Percentiles rank a stretch among this genome's conserved stretches.
phyloP scores from a whole-genome alignment of 371 early-diverging fungal genomes.

The Mucor saturninus region DNA sequence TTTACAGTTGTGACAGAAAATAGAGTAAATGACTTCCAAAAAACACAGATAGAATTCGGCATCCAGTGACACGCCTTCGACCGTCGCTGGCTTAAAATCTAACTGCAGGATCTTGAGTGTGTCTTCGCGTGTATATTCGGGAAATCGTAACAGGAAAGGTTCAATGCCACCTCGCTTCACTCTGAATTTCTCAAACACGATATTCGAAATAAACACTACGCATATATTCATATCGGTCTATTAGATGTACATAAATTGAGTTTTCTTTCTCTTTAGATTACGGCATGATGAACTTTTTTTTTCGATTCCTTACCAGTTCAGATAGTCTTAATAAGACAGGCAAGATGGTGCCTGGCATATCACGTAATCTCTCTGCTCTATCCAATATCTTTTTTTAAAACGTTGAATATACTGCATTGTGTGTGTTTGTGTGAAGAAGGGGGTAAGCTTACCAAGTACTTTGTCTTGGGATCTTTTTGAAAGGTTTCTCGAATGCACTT shows the following conservation, averaged over 20 bases:
- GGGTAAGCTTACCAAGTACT: slow-evolving; percentile 44
- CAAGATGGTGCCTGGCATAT: slow-evolving; percentile 68
- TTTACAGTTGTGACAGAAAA: slow-evolving; percentile 78
- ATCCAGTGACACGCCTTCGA: slow-evolving; percentile 30
- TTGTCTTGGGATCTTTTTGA: slow-evolving; percentile 21
- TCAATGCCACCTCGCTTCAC: slow-evolving; percentile 69
- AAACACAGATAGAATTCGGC: slow-evolving; percentile 73
- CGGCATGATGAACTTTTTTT: slow-evolving; percentile 11
- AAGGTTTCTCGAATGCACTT: slow-evolving; percentile 42
- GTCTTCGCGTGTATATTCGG: slow-evolving; percentile 75
- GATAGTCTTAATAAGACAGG: slow-evolving; percentile 72
- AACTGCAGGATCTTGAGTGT: slow-evolving; percentile 69
- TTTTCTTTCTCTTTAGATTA: too few species aligned
- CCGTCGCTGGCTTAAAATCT: slow-evolving; percentile 60
- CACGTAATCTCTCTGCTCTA: slow-evolving; percentile 81
- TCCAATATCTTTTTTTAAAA: slow-evolving; percentile 65
- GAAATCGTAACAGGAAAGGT: slow-evolving; percentile 70
- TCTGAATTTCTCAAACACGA: slow-evolving; percentile 83
- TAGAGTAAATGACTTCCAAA: slow-evolving; percentile 73
- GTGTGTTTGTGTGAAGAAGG: too few species aligned
- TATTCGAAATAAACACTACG: slow-evolving; percentile 72
- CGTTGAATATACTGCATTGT: too few species aligned
- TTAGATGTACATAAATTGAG: not conserved
- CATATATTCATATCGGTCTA: slow-evolving; percentile 61
- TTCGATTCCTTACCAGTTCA: slow-evolving; percentile 54